Base-by-base conservation (phyloP, 2,329 filamentous ascomycete species). In the Aspergillus sp. region DNA sequence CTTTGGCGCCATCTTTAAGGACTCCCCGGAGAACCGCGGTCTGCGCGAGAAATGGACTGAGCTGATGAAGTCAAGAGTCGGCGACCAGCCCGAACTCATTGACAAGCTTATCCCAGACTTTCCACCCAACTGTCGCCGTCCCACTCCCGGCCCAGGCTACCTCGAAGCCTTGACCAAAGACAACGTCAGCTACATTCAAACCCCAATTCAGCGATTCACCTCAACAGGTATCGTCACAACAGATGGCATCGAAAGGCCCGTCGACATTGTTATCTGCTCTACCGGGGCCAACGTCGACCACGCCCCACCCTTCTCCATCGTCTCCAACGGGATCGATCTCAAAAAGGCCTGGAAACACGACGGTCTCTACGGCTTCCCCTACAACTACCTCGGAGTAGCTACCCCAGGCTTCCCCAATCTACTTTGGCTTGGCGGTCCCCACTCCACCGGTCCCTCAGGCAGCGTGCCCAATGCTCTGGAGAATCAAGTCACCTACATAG, bases 391-490 rank as follows among this genome's bases (percentile, higher is more conserved):
- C 6, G 88, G 88, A 0, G 67, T 87, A 1, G 84, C 85, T 0
- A 84, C 86, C 0, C 87, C 88, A 0, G 84, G 83, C 0, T 90
- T 90, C 62, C 88, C 89, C 0, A 91, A 91, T 64, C 76, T 91
- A 0, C 79, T 89, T 28, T 89, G 88, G 69, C 69, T 90, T 5
- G 82, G 84, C 28, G 89, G 88, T 0, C 87, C 88, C 0, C 81
- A 88, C 66, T 80, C 81, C 1, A 80, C 82, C 0, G 87, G 86
- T 0, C 81, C 84, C 2, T 86, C 85, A 1, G 89, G 89, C 1
- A 91, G 87, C 0, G 85, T 91, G 0, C 88, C 89, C 1, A 85
- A 90, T 67, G 84, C 81, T 60, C 81, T 89, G 23, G 90, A 92
- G 72, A 87, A 83, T 5, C 85, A 89, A 64, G 72, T 89, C 1